Base-by-base conservation (phyloP, 495 filamentous ascomycete genomes). In the Hapsidospora chrysogenum region DNA sequence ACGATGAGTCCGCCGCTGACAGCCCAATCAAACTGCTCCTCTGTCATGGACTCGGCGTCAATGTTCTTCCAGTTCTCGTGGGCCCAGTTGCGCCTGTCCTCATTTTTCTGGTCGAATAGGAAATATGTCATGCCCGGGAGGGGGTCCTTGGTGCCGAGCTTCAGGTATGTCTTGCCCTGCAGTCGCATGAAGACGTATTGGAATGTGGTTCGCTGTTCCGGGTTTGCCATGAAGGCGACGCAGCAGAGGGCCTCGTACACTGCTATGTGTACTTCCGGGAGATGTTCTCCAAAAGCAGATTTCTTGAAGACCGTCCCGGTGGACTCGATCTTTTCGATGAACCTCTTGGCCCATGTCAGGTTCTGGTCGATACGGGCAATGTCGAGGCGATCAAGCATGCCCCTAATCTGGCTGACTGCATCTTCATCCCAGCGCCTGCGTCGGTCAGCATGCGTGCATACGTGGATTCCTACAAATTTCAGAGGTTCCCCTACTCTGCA, bases 101-200 rank as follows among this genome's bases (percentile, higher is more conserved):
- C 33, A 16, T 36, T 36, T 15, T 36, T 36, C 22, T 36, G 33
- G 37, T 78, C 72, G 44, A 93, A 93, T 2, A 95, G 61, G 45
- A 92, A 93, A 11, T 59, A 65, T 11, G 77, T 77, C 53, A 85
- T 80, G 7, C 81, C 80, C 8, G 85, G 86, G 4, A 83, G 63
- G 31, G 77, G 76, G 33, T 72, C 72, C n/a, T 53, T 44, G 13
- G 23, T 15, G 0, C 63, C 61, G 26, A 87, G 63, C 43, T 75
- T 82, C 4, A 93, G 59, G 8, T 61, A 65, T 30, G 72, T 77
- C 35, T 74, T 83, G 1, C 63, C 66, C 53, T 92, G 85, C 9
- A 83, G 75, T 0, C 80, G 57, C 43, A 66, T 57, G 46, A 95
- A 92, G 8, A 84, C 80, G 40, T 63, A 68, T 45, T 92, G 74